Conservation (phyloP, 2,329 filamentous ascomycete species). For the Chalaropsis ovoidea region DNA sequence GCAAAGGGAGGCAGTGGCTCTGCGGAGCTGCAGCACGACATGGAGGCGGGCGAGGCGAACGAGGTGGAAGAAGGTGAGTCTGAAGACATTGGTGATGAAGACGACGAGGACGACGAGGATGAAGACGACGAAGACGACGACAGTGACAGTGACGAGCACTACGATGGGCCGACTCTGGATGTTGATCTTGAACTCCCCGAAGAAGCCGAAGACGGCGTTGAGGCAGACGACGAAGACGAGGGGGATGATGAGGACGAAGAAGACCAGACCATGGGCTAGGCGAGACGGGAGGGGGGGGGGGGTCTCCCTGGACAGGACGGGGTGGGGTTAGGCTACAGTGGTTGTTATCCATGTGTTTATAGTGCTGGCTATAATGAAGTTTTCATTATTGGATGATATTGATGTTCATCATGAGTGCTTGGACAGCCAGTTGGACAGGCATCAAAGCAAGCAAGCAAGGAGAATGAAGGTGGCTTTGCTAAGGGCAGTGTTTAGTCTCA, state of each 20-base stretch:
- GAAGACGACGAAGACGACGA: conserved; percentile 26
- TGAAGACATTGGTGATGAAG: conserved; percentile 21
- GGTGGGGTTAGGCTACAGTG: too few species aligned
- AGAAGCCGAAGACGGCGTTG: conserved; percentile 25
- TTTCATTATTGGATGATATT: too few species aligned
- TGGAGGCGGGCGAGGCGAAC: background rate
- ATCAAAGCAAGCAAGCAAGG: too few species aligned
- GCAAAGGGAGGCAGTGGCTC: background rate
- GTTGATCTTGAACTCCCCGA: conserved; percentile 20
- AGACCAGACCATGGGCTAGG: conserved; percentile 19
- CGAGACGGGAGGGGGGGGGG: background rate
- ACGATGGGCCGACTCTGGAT: conserved; percentile 23
- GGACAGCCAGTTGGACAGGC: too few species aligned
- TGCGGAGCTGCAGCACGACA: background rate
- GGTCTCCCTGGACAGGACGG: too few species aligned
- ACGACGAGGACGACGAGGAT: conserved; percentile 27
- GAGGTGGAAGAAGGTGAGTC: conserved; percentile 1
- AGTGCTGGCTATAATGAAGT: too few species aligned
- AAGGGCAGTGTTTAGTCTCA: too few species aligned
- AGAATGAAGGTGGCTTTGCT: too few species aligned
- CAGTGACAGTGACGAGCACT: conserved; percentile 15
- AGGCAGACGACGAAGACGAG: conserved; percentile 21
- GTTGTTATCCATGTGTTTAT: too few species aligned
- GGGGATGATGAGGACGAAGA: conserved; percentile 19
- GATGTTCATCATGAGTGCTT: too few species aligned